A percentile compares a stretch with the other conserved stretches of the same genome.
Conservation (phyloP, 352 stramenopile genomes). For the Peronospora farinosa region DNA sequence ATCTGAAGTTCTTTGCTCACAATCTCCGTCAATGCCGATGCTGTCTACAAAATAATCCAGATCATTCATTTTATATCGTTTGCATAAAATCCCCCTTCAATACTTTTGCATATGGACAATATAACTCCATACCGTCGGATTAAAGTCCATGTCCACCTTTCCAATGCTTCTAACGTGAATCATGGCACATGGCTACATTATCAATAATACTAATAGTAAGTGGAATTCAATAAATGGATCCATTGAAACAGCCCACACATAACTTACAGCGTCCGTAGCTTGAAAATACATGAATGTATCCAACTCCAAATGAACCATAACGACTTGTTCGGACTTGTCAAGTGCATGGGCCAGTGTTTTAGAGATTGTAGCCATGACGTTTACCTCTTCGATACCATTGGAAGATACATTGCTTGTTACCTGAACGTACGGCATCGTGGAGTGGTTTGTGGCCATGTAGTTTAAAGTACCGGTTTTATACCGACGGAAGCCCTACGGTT, state of each 20-base stretch:
- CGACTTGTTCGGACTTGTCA: constrained; percentile 44
- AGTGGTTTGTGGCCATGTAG: too few relatives aligned
- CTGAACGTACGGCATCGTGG: constrained; percentile 43
- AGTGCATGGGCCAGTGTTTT: constrained; percentile 35
- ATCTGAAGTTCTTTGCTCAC: constrained; percentile 41
- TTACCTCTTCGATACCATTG: constrained; percentile 22
- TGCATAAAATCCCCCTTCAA: neutral
- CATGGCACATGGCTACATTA: constrained; percentile 46
- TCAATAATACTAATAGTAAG: neutral
- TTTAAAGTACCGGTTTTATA: too few relatives aligned
- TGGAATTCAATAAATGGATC: too few relatives aligned
- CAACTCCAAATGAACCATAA: constrained; percentile 54
- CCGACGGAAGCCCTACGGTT: too few relatives aligned
- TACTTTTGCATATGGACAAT: neutral
- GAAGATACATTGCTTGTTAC: constrained; percentile 49
- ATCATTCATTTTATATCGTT: neutral
- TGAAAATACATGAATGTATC: constrained; percentile 52
- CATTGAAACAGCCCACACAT: too few relatives aligned
- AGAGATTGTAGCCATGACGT: constrained; percentile 36
- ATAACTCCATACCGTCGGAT: constrained; percentile 30
- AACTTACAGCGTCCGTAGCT: constrained; percentile 37
- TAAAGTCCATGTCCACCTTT: constrained; percentile 43
- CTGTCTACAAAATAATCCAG: constrained; percentile 30
- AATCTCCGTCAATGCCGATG: constrained; percentile 31
- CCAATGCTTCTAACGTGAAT: constrained; percentile 48